Percentiles rank a stretch among this genome's conserved stretches.
phyloP scores from a whole-genome alignment of 176 grass and related monocot genomes.

The Bromus sterilis region DNA sequence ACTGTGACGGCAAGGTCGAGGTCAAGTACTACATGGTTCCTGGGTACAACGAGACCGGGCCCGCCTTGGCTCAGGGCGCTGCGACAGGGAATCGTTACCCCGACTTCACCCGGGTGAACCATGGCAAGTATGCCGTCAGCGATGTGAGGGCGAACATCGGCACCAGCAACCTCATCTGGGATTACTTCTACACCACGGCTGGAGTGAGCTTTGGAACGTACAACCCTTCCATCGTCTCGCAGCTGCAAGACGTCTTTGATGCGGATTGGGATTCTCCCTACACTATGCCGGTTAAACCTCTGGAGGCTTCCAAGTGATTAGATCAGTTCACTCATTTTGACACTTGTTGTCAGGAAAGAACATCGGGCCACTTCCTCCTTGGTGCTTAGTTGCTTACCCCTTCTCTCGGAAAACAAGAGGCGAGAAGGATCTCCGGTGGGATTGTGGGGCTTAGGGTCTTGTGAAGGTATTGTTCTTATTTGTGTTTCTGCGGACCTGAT shows the following conservation, averaged over 20 bases:
- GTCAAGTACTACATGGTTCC: conserved; percentile 72
- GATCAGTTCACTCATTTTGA: neutral
- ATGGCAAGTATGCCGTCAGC: conserved; percentile 83
- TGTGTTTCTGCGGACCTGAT: neutral
- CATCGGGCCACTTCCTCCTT: too few relatives aligned
- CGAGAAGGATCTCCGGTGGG: too few relatives aligned
- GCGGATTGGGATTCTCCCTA: conserved; percentile 78
- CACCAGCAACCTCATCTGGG: conserved; percentile 90
- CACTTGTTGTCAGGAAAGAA: neutral
- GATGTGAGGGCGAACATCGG: conserved; percentile 62
- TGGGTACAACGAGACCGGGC: conserved; percentile 58
- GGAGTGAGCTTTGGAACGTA: conserved; percentile 91
- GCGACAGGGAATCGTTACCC: conserved; percentile 51
- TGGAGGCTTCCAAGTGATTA: neutral
- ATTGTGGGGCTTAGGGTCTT: too few relatives aligned
- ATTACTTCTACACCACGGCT: conserved; percentile 84
- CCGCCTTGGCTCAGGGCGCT: conserved; percentile 20
- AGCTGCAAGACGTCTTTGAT: conserved; percentile 75
- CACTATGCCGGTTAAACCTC: conserved; percentile 44
- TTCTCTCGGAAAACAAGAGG: too few relatives aligned
- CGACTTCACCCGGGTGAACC: conserved; percentile 66
- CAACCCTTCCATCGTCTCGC: conserved; percentile 44
- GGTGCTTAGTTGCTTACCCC: too few relatives aligned
- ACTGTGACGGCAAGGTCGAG: conserved; percentile 62
- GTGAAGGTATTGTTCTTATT: too few relatives aligned